These are phyloP conservation scores for Elongisporangium anandrum DNA, from an alignment of 352 stramenopile species.

Conservation along the genomic window DNA sequence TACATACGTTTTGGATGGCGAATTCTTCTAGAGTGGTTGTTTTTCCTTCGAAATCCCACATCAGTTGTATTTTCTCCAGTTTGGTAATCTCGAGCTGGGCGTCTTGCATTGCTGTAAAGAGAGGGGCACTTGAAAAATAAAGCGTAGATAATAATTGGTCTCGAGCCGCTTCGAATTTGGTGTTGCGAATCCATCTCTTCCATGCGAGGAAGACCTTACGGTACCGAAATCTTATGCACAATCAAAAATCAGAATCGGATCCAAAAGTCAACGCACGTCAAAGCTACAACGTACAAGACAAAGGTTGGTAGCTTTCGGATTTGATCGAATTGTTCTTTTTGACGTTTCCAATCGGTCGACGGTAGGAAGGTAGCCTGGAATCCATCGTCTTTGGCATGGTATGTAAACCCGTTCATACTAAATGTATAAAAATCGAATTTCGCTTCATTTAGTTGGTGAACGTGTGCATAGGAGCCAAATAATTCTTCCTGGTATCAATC, in stretches of 20 bases:
- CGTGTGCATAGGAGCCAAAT: constrained; percentile 16
- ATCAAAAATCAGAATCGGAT: no score
- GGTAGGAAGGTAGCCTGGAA: constrained; percentile 41
- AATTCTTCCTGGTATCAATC: constrained; percentile 9
- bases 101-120: constrained; percentile 28
- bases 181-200: constrained; percentile 43
- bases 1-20: constrained; percentile 31
- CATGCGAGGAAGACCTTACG: constrained; percentile 57
- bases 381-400: constrained; percentile 44
- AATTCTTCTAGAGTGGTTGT: constrained; percentile 29
- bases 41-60: constrained; percentile 43
- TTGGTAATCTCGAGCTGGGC: constrained; percentile 23
- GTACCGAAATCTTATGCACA: constrained; percentile 47
- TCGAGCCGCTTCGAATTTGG: constrained; percentile 37
- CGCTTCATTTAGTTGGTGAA: constrained; percentile 21
- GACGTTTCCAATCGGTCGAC: constrained; percentile 40
- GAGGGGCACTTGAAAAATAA: constrained; percentile 43
- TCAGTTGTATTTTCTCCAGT: constrained; percentile 26
- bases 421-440: constrained; percentile 73
- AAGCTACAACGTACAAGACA: constrained; percentile 25
- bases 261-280: no score
- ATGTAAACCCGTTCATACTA: constrained; percentile 50
- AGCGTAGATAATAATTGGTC: constrained; percentile 32
- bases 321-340: constrained; percentile 39
- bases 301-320: constrained; percentile 36